A percentile compares a stretch with the other conserved stretches of the same genome.
Conservation (phyloP, 2,329 filamentous ascomycete species). For the Colletotrichum cordylinicola region DNA sequence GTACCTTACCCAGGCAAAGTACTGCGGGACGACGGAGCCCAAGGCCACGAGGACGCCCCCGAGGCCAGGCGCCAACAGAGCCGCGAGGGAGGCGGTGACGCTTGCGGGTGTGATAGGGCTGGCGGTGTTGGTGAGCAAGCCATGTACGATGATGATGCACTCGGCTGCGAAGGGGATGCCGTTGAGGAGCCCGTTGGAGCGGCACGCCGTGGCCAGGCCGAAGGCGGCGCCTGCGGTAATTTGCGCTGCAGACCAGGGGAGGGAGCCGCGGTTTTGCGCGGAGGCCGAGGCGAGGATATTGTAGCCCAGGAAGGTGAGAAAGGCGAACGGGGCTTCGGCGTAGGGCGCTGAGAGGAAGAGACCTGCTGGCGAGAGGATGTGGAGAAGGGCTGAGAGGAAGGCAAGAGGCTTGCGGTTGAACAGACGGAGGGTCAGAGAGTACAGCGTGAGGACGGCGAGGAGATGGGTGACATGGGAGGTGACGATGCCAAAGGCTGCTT, state of each 20-base stretch:
- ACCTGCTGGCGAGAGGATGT: constrained; percentile 86
- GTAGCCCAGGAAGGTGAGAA: constrained; percentile 77
- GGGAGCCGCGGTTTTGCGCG: constrained; percentile 36
- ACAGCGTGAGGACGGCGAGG: constrained; percentile 74
- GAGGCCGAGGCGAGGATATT: constrained; percentile 67
- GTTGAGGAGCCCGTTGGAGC: constrained; percentile 87
- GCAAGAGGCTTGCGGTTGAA: constrained; percentile 60
- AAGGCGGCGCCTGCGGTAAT: constrained; percentile 72
- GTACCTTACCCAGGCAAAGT: constrained; percentile 74
- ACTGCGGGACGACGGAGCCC: constrained; percentile 76
- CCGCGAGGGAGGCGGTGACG: constrained; percentile 47
- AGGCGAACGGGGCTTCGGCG: constrained; percentile 79
- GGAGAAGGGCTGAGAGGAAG: constrained; percentile 73
- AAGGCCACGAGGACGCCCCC: constrained; percentile 72
- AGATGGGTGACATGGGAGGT: constrained; percentile 80
- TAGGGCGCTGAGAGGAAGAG: constrained; percentile 90
- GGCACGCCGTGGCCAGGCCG: constrained; percentile 73
- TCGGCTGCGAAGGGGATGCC: constrained; percentile 78
- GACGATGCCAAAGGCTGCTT: constrained; percentile 63
- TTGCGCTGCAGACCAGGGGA: constrained; percentile 52
- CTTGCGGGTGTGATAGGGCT: constrained; percentile 30
- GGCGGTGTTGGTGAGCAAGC: constrained; percentile 37
- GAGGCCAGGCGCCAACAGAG: constrained; percentile 63
- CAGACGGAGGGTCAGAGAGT: constrained; percentile 66
- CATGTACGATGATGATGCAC: constrained; percentile 45